phyloP scores from a whole-genome alignment of 2,329 filamentous ascomycete species.

The Colletotrichum australisinense region DNA sequence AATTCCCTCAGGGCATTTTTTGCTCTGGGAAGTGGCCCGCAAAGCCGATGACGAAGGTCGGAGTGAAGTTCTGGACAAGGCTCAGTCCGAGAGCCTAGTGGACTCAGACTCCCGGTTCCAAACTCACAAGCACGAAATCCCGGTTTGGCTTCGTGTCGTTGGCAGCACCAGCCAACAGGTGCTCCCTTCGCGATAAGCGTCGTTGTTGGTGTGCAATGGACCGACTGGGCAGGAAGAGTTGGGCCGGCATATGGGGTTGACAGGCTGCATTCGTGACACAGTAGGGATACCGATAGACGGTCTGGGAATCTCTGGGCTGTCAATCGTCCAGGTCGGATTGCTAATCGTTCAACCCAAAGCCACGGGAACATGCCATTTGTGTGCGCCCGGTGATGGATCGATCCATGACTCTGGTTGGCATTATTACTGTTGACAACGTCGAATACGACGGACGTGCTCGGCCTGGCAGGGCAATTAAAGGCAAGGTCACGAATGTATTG shows the following conservation, averaged over 20 bases:
- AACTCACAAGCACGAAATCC: background rate
- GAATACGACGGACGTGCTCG: no score
- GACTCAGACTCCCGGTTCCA: no score
- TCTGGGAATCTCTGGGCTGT: no score
- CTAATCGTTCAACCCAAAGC: no score
- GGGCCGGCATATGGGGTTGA: background rate
- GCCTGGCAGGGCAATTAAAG: background rate
- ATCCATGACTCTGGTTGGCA: no score
- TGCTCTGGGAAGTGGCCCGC: background rate
- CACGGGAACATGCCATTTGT: no score
- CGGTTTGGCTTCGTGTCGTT: background rate
- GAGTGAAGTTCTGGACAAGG: background rate
- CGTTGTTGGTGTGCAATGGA: background rate
- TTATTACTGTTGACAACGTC: no score
- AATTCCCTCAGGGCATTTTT: constrained; percentile 5
- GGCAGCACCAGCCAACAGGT: background rate
- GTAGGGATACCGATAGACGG: no score
- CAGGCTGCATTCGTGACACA: background rate
- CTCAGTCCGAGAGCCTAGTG: background rate
- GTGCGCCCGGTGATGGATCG: no score
- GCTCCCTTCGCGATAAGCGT: background rate
- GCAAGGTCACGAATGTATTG: background rate
- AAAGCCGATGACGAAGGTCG: background rate
- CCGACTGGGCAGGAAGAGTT: background rate
- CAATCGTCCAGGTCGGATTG: no score